Evolutionary conservation across 208 protist genomes (phyloP), one percentile per base, ranked within the genome.

Genomic region (Phytomonas sp.): DNA sequence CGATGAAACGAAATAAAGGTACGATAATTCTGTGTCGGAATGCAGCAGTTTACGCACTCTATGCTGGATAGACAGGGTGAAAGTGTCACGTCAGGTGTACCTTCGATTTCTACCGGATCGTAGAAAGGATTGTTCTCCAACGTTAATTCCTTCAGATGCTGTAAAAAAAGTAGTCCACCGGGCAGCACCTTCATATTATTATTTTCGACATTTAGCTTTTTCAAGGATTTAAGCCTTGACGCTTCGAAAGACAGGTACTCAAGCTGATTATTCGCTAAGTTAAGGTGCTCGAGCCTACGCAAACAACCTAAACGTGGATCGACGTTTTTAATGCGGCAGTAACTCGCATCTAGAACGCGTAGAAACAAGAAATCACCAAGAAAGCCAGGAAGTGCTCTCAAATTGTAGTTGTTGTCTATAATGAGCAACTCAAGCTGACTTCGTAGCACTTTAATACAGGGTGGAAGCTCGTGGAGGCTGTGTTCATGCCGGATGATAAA

Each of bases 341-440:
- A 94, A 67, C 76, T 79, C 62, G 77, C 86, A 67, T 94, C 79
- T 4, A 94, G 76, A 74, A 76, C 82, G 17, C 83, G 85, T 71
- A 94, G 81, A 0, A 67, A 65, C 32, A 78, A 69, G 29, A 94
- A 66, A 8, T 89, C 84, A 0, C 87, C 89, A 28, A 96, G 65
- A 17, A 72, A 76, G 1, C 81, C 59, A 0, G 85, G 82, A n/a
- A 93, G 74, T 28, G 32, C 56, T 0, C n/a, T 69, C 32, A 95
- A 77, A 17, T 66, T 74, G 72, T 92, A 95, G 76, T 91, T 93
- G 75, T 95, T 93, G 67, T 95, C 89, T 0, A 95, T 60, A 75
- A 87, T 76, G 13, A 95, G 77, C 26, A 85, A 60, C 82, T 95
- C 87, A 32, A 93, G 74, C 11, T 85, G 84, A 2, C 69, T 60